Evolutionary conservation across 164 flowering plant genomes (phyloP), one percentile per base, ranked within the genome.

Genomic region (Platanus orientalis): DNA sequence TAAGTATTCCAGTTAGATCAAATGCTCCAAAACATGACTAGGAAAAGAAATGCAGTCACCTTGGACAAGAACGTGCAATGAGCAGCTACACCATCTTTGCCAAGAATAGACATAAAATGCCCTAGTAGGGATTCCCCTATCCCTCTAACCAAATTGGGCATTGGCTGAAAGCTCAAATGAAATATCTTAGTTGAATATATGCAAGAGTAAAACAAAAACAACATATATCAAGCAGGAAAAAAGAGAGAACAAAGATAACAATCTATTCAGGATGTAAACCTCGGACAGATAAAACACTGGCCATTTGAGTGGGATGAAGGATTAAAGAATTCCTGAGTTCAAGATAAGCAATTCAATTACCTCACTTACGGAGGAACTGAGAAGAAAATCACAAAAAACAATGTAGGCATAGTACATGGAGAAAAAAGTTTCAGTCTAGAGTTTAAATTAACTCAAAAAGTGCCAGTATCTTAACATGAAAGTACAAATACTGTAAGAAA

Each of bases 331-430:
- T 4, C 19, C 10, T 28, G 21, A 61, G n/a, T 62, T 48, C 6
- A 58, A 6, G 16, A 23, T 16, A 6, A 24, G 64, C 27, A 56
- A 12, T n/a, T 17, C 34, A 58, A 53, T 71, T 64, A 89, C 98
- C 89, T 86, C 93, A 56, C 64, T 52, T 23, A 57, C 17, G 14
- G 69, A 77, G 59, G 81, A 65, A 24, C 64, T 61, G 3, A 29
- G 55, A 61, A 90, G 68, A 60, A 87, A 79, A 62, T 87, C 91
- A 48, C 63, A 66, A 65, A 30, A 94, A 27, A 70, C 97, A 90
- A 68, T 94, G 97, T 48, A 94, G 81, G 7, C 85, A 85, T 36
- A 95, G 97, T 17, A 94, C 95, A 97, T 92, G 76, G 28, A 73
- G 12, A 47, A 3, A 49, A 17, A 20, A 32, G 30, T 40, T 20